Percentiles rank a stretch among this genome's conserved stretches.
phyloP scores from a whole-genome alignment of 192 early-diverging fungal species.

The Cetraspora pellucida region DNA sequence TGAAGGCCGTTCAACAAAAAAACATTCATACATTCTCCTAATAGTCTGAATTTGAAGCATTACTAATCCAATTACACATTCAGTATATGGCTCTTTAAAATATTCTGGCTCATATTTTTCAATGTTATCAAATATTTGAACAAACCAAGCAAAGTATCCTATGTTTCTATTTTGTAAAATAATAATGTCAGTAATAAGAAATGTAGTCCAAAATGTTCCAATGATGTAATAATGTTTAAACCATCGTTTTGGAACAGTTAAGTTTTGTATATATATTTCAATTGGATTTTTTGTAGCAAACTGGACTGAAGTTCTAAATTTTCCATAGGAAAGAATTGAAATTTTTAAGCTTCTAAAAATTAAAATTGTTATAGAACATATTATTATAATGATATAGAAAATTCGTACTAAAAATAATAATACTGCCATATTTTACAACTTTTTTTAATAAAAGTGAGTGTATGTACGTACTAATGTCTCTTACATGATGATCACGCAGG shows the following conservation, averaged over 20 bases:
- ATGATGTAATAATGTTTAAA: constrained; percentile 59
- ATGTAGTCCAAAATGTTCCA: constrained; percentile 41
- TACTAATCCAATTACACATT: constrained; percentile 37
- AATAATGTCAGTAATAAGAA: constrained; percentile 32
- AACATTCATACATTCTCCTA: constrained; percentile 53
- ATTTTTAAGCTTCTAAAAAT: neutral
- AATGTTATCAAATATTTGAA: neutral
- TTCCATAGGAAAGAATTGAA: constrained; percentile 16
- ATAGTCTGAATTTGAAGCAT: constrained; percentile 44
- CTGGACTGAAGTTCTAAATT: neutral
- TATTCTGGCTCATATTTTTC: neutral
- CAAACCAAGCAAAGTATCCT: neutral
- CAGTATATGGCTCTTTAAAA: neutral
- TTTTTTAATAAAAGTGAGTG: too few species aligned
- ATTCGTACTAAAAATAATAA: neutral
- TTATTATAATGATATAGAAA: neutral
- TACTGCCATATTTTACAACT: too few species aligned
- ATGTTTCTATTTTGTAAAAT: constrained; percentile 15
- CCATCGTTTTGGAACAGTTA: constrained; percentile 51
- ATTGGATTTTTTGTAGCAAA: neutral
- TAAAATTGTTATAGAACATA: neutral
- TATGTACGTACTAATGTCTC: too few species aligned
- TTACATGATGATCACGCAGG: too few species aligned
- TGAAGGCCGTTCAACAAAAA: constrained; percentile 51
- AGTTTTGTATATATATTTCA: neutral